Evolutionary conservation across 371 early-diverging fungal genomes (phyloP), one percentile per base, ranked within the genome.

Genomic region (Mucor racemosus): DNA sequence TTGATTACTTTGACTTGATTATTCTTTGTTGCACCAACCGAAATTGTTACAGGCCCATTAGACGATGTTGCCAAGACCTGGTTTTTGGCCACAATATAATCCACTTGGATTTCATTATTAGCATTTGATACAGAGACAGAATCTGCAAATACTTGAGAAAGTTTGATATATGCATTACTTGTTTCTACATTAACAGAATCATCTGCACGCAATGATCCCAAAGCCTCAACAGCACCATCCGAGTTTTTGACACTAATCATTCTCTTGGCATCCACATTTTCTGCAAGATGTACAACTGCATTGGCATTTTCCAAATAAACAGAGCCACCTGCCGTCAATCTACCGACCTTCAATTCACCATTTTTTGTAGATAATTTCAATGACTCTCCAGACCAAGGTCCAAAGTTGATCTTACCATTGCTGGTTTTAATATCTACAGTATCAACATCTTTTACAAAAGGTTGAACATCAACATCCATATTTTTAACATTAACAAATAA

Each of bases 1-100:
- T 63, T 66, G 5, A 35, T 14, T 0, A 63, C 39, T 13, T 40
- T 41, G 9, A 71, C 67, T 39, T 38, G 36, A 26, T 66, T 71
- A n/a, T 66, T 66, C 31, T 71, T 71, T 8, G 46, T 46, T 1
- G 55, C 66, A 58, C 31, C 36, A 4, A 71, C 55, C 14, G 21
- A 42, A 33, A 66, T 40, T 17, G 19, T 19, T 15, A 71, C 54
- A 7, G 59, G 63, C 0, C 41, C 71, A 39, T 71, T 66, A 0
- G 71, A 66, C 14, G 66, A 62, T 26, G 34, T 35, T 14, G 58
- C 42, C 13, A 46, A 5, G 5, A 63, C 62, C 19, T 62, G 59
- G 19, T 6, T 34, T 50, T 66, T 66, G 17, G 67, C 66, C 31
- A 42, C 48, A 19, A 63, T 42, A 7, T 36, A 31, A 17, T 59